Percentiles rank a stretch among this genome's conserved stretches.
Conservation (phyloP, 1,284 basidiomycete species). For the Apiotrichum siamense region DNA sequence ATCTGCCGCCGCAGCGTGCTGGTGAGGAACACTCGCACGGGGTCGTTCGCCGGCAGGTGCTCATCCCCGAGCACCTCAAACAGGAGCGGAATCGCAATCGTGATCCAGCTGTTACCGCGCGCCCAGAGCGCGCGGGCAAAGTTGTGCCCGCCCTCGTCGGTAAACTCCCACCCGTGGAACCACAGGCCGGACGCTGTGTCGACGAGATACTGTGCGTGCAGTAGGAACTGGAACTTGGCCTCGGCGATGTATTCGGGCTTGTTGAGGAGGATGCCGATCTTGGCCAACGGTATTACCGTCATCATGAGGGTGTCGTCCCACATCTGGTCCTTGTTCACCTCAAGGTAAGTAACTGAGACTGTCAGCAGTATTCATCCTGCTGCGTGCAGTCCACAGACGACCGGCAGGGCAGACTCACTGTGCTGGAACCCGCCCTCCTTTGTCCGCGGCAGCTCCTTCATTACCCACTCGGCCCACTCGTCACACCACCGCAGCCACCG, state of each 20-base stretch:
- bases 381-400: too few relatives aligned
- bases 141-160: constrained; percentile 29
- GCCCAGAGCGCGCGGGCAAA: constrained; percentile 59
- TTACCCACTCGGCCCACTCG: constrained; percentile 62
- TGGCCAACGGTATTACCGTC: constrained; percentile 54
- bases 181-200: constrained; percentile 30
- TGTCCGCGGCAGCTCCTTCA: constrained; percentile 56
- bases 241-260: constrained; percentile 56
- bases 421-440: constrained; percentile 60
- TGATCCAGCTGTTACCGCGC: constrained; percentile 61
- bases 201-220: constrained; percentile 34
- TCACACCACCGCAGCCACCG: constrained; percentile 47
- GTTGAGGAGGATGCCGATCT: constrained; percentile 56
- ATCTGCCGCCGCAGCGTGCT: constrained; percentile 54
- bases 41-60: constrained; percentile 48
- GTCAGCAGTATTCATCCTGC: constrained; percentile 33
- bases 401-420: constrained; percentile 46
- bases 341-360: constrained; percentile 52
- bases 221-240: constrained; percentile 36
- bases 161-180: constrained; percentile 47
- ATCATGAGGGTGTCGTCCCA: constrained; percentile 67
- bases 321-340: constrained; percentile 55
- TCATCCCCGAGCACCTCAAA: constrained; percentile 51
- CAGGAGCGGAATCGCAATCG: constrained; percentile 59
- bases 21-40: constrained; percentile 52